Evolutionary conservation across 148 eudicot genomes (phyloP), one percentile per base, ranked within the genome.

Genomic region (Hydrangea macrophylla): DNA sequence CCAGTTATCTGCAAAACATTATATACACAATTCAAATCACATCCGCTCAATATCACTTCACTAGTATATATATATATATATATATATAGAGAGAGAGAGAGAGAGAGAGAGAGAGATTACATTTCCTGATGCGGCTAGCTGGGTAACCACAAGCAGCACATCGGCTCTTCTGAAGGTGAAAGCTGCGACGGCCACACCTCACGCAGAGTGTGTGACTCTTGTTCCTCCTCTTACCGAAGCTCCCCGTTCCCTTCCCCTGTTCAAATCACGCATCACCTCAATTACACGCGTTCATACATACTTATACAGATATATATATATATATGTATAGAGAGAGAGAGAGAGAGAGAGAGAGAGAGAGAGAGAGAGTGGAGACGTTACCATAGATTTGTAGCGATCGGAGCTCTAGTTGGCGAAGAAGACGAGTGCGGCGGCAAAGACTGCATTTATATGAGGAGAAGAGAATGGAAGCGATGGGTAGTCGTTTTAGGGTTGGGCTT

Each of bases 121-220:
- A 92, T 39, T 77, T 92, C 75, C 97, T 77, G 67, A 78, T 74
- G 68, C 97, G 92, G 27, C 92, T 94, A 30, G 97, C 92, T 20
- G 97, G 95, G 68, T 70, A 91, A 50, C 85, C 97, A 56, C 97
- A 91, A 32, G 94, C 94, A 31, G 92, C 66, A 75, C 97, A 92
- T 3, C 97, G 95, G 69, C 90, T 84, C 81, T 92, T 92, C 78
- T 92, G 97, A 62, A 92, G 89, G 30, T 92, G 97, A 68, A 92
- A 92, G 39, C 97, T 92, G 53, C 97, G n/a, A n/a, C n/a, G n/a
- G n/a, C n/a, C n/a, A n/a, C n/a, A n/a, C n/a, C n/a, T n/a, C n/a
- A n/a, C n/a, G n/a, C n/a, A n/a, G n/a, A n/a, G n/a, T n/a, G n/a
- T n/a, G n/a, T n/a, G n/a, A n/a, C n/a, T n/a, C n/a, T n/a, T n/a